Percentiles rank a stretch among this genome's conserved stretches.
phyloP scores from a whole-genome alignment of 495 filamentous ascomycete genomes.

The Daldinia vernicosa region DNA sequence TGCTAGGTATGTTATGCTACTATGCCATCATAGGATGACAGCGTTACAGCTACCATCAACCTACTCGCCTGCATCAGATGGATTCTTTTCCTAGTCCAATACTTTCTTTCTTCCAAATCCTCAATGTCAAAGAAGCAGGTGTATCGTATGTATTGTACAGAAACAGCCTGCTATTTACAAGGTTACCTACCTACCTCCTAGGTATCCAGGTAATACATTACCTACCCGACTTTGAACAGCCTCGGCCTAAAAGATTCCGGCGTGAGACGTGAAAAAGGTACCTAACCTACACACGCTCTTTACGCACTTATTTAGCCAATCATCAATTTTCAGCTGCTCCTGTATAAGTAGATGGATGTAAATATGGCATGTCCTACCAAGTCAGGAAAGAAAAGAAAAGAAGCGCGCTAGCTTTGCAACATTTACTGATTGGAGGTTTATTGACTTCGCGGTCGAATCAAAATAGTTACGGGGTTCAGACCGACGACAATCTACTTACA shows the following conservation, averaged over 20 bases:
- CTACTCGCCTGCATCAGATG: neutral
- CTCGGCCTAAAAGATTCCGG: constrained; percentile 30
- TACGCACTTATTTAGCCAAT: constrained; percentile 33
- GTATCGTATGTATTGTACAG: too few relatives aligned
- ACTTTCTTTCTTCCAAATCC: neutral
- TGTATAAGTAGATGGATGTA: neutral
- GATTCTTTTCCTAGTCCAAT: constrained; percentile 5
- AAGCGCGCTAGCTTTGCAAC: neutral
- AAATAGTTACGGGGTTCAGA: neutral
- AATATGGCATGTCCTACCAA: neutral
- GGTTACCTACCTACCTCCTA: neutral
- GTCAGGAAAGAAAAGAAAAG: constrained; percentile 2
- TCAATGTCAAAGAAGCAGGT: neutral
- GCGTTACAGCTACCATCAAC: constrained; percentile 19
- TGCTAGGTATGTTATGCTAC: neutral
- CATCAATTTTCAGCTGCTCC: constrained; percentile 21
- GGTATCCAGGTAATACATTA: constrained; percentile 15
- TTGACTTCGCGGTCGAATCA: constrained; percentile 15
- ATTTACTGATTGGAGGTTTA: neutral
- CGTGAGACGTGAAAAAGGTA: neutral
- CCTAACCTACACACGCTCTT: constrained; percentile 5
- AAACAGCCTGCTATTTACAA: neutral
- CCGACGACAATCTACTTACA: constrained; percentile 10
- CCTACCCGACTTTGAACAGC: constrained; percentile 27
- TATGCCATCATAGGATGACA: constrained; percentile 21